Base-by-base conservation (phyloP, 2,329 filamentous ascomycete species). In the Alternaria solani region DNA sequence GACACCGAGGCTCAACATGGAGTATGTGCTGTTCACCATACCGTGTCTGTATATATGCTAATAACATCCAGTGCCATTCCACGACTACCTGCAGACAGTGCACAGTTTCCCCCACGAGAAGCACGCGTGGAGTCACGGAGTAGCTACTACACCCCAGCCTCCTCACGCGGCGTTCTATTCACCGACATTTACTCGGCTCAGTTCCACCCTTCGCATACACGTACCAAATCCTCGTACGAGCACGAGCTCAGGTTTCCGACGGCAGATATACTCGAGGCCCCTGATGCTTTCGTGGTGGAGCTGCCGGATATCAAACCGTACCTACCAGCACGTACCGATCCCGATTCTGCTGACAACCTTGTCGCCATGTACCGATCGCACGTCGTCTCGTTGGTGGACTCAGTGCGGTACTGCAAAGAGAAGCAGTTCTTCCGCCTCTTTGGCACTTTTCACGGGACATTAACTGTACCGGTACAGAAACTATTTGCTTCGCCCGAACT, bases 381-480 rank as follows among this genome's bases (percentile, higher is more conserved):
- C 75, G 97, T 94, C 77, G 97, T 95, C 14, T 97, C 94, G 1
- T 86, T 99, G 5, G 91, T 99, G 32, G 95, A 99, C 79, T 94
- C 93, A 70, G 93, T 99, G 63, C 91, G 95, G 30, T 98, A 92
- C 78, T 97, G 94, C 84, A 96, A 95, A 75, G 93, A 97, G 78
- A 96, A 97, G 81, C 94, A 93, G 7, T 96, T 99, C 77, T 96
- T 97, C 76, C 92, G 96, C 67, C 87, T 97, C 16, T 97, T 96
- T 76, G 94, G 91, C 6, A 95, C 94, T 1, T 98, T 99, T 77
- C 93, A 97, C 73, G 95, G 95, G 56, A 98, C 94, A 2, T 86
- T 99, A 71, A 99, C 95, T 0, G 96, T 97, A 79, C 95, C 95
- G 6, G 94, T 98, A 3, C 93, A 97, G 78, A 97, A 96, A 78